Base-by-base conservation (phyloP, 2,329 filamentous ascomycete genomes). In the Trichoderma lentiforme region DNA sequence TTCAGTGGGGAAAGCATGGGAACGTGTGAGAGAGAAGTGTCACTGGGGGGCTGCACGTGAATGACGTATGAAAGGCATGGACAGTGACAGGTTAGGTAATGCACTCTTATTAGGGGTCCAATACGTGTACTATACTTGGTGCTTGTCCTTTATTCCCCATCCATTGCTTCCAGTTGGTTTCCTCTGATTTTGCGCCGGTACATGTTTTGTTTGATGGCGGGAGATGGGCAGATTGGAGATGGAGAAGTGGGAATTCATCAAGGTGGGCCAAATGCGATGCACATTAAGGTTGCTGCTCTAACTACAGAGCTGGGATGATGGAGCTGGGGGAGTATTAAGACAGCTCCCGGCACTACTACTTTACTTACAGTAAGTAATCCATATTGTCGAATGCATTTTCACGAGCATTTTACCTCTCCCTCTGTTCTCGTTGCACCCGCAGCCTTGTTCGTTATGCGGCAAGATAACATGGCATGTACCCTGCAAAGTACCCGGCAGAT, bases 31-130 rank as follows among this genome's bases (percentile, higher is more conserved):
- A 28, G n/a, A 2, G 2, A 3, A 36, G 34, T 36, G 53, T 57
- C 53, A 30, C 53, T 39, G 57, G 43, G 36, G 57, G 43, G 28
- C 34, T 24, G 30, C 60, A 51, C 61, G 51, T 71, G 69, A 63
- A 71, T 71, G 69, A 71, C 69, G 69, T 65, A 47, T 43, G 39
- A 51, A 43, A 11, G n/a, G n/a, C n/a, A 21, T 51, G 43, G n/a
- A 21, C 9, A 11, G 18, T n/a, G 18, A n/a, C 43, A 53, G 21
- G 47, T 53, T 21, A 51, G n/a, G 43, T 15, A 47, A 39, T 39
- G 43, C 11, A 47, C 18, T 15, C 8, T 21, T n/a, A 15, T 43
- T 47, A 51, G 9, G 43, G 43, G 43, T 53, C 47, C 47, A 53
- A 24, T 51, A 51, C 43, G 43, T 21, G 43, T 51, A 51, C 43